Percentiles rank a stretch among this genome's conserved stretches.
Evolutionary conservation across 805 yeast species (phyloP).

Genomic region (Saccharomycopsis synnaedendra): DNA sequence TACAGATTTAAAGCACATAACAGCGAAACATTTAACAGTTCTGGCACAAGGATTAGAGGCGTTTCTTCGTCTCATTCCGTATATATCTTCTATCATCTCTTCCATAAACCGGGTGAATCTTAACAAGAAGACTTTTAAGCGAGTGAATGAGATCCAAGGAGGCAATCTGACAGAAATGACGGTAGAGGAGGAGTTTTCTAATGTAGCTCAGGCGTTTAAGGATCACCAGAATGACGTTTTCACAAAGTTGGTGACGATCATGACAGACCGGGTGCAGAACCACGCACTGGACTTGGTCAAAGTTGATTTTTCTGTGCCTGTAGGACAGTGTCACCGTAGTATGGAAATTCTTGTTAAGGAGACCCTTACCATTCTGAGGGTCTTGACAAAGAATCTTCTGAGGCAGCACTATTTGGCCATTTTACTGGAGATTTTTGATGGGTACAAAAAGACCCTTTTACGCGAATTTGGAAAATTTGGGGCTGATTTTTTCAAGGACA

Average conservation of each 20-base stretch:
- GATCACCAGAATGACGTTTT: constrained; percentile 58
- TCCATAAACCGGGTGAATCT: constrained; percentile 19
- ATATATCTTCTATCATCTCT: constrained; percentile 22
- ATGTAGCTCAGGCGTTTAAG: constrained; percentile 29
- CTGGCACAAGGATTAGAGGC: constrained; percentile 54
- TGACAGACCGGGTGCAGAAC: constrained; percentile 49
- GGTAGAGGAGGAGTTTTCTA: constrained; percentile 27
- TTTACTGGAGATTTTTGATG: constrained; percentile 29
- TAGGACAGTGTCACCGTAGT: constrained; percentile 38
- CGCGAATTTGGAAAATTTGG: constrained; percentile 36
- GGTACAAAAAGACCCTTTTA: constrained; percentile 44
- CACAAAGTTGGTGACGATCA: constrained; percentile 53
- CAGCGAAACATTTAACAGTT: constrained; percentile 59
- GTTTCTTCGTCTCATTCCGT: constrained; percentile 29
- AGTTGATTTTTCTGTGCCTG: constrained; percentile 39
- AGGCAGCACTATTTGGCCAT: constrained; percentile 31
- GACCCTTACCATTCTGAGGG: constrained; percentile 50
- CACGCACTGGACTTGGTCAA: constrained; percentile 38
- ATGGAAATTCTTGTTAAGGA: constrained; percentile 60
- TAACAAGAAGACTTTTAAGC: constrained; percentile 2
- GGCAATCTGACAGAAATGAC: constrained; percentile 17
- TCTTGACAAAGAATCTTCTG: constrained; percentile 47
- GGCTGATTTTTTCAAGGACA: constrained; percentile 33
- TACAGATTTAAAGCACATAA: constrained; percentile 63
- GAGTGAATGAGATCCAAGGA: constrained; percentile 10